Percentiles rank a stretch among this genome's conserved stretches.
These are phyloP conservation scores for Aspergillus hancockii DNA, from an alignment of 495 filamentous ascomycete species.

Conservation along the genomic window DNA sequence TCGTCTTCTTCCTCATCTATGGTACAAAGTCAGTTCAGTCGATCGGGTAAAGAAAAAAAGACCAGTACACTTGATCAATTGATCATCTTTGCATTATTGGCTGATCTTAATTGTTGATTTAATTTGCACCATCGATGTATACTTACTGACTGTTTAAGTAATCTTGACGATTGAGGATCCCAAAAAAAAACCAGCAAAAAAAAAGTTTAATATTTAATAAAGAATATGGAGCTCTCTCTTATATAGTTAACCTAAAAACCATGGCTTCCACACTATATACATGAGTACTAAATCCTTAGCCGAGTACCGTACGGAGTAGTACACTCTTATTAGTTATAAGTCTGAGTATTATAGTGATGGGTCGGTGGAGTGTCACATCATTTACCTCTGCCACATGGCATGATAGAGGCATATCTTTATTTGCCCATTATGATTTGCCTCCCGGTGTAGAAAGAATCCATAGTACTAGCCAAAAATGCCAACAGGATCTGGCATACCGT, in stretches of 20 bases:
- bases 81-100: background rate
- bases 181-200: no score
- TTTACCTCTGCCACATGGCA: slow-evolving; percentile 4
- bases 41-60: background rate
- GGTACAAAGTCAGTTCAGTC: background rate
- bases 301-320: no score
- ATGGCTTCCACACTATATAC: background rate
- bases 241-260: background rate
- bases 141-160: background rate
- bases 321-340: background rate
- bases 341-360: background rate
- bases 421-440: background rate
- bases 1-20: background rate
- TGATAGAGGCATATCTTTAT: slow-evolving; percentile 4
- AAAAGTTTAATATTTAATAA: background rate
- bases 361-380: slow-evolving; percentile 1
- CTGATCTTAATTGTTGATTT: background rate
- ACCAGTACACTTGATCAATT: background rate
- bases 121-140: background rate
- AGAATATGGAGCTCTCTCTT: background rate
- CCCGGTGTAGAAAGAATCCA: background rate
- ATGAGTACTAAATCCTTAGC: no score
- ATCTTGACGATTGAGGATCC: background rate
- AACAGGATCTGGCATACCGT: background rate
- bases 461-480: background rate